These are phyloP conservation scores for Ambrosiella beaveri DNA, from an alignment of 2,329 filamentous ascomycete genomes.

Conservation along the genomic window DNA sequence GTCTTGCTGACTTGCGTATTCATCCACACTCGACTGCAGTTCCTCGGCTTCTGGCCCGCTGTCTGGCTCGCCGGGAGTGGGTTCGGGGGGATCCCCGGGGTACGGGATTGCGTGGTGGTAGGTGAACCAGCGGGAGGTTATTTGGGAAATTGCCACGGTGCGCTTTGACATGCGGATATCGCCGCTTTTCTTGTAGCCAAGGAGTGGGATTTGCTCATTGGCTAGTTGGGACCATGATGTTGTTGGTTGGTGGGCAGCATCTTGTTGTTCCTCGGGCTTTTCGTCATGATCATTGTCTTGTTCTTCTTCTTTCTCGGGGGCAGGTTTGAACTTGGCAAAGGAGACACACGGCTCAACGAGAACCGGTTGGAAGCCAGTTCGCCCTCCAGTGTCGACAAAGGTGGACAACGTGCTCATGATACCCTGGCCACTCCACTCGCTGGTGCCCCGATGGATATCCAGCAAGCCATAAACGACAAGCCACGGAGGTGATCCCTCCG, in stretches of 20 bases:
- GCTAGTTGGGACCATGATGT: background rate
- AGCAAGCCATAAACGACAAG: slow-evolving; percentile 50
- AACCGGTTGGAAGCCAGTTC: slow-evolving; percentile 26
- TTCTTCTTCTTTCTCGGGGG: background rate
- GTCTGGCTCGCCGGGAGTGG: no score
- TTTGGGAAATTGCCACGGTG: background rate
- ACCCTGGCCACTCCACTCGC: slow-evolving; percentile 62
- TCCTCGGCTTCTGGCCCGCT: background rate
- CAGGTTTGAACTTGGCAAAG: background rate
- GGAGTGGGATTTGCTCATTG: slow-evolving; percentile 8
- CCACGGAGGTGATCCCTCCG: slow-evolving; percentile 20
- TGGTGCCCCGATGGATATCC: slow-evolving; percentile 46
- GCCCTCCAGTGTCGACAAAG: slow-evolving; percentile 42
- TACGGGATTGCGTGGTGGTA: background rate
- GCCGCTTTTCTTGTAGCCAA: slow-evolving; percentile 11
- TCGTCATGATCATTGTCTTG: background rate
- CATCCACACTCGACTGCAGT: background rate
- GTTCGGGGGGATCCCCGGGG: no score
- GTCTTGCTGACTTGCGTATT: slow-evolving; percentile 6
- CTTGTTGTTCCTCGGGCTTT: background rate
- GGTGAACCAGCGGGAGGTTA: slow-evolving; percentile 8
- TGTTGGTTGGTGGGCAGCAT: background rate
- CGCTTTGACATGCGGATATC: slow-evolving; percentile 8
- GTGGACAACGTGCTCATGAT: slow-evolving; percentile 43
- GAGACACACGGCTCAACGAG: slow-evolving; percentile 28